Percentiles rank a stretch among this genome's conserved stretches.
Conservation (phyloP, 2,329 filamentous ascomycete species). For the Monilinia aucupariae region DNA sequence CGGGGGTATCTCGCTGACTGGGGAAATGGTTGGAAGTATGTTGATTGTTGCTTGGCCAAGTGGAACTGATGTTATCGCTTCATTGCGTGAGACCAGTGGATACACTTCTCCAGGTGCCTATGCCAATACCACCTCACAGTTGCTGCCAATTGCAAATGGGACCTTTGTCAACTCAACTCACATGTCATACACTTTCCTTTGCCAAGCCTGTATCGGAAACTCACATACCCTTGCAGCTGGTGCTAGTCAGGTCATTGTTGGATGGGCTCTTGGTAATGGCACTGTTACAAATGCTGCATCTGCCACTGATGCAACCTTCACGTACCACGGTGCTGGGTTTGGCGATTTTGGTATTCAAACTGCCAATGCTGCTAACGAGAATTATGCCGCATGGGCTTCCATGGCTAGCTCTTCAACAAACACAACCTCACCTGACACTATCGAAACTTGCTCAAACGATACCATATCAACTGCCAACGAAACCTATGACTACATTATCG, state of each 20-base stretch:
- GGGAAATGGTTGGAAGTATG: slow-evolving; percentile 43
- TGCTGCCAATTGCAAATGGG: slow-evolving; percentile 45
- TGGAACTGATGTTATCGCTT: slow-evolving; percentile 39
- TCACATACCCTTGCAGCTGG: not conserved
- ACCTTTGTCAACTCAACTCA: slow-evolving; percentile 49
- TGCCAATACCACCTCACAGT: slow-evolving; percentile 38
- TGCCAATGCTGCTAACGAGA: not conserved
- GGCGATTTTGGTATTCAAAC: slow-evolving; percentile 5
- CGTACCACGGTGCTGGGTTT: slow-evolving; percentile 11
- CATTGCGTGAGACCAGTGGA: slow-evolving; percentile 39
- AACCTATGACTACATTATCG: slow-evolving; percentile 15
- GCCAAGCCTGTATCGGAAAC: slow-evolving; percentile 39
- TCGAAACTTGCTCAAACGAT: slow-evolving; percentile 4
- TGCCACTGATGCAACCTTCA: slow-evolving; percentile 14
- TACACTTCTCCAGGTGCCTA: slow-evolving; percentile 45
- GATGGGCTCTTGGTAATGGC: slow-evolving; percentile 15
- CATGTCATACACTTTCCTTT: slow-evolving; percentile 50
- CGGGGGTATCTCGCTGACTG: slow-evolving; percentile 44
- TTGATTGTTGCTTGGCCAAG: slow-evolving; percentile 48
- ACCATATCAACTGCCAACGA: not conserved
- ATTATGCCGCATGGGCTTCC: slow-evolving; percentile 14
- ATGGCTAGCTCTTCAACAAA: slow-evolving; percentile 8
- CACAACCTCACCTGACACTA: not conserved
- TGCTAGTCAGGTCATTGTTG: not conserved
- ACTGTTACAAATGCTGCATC: slow-evolving; percentile 13